Evolutionary conservation across 495 filamentous ascomycete species (phyloP), one percentile per base, ranked within the genome.

Genomic region (Penicillium bialowiezense): DNA sequence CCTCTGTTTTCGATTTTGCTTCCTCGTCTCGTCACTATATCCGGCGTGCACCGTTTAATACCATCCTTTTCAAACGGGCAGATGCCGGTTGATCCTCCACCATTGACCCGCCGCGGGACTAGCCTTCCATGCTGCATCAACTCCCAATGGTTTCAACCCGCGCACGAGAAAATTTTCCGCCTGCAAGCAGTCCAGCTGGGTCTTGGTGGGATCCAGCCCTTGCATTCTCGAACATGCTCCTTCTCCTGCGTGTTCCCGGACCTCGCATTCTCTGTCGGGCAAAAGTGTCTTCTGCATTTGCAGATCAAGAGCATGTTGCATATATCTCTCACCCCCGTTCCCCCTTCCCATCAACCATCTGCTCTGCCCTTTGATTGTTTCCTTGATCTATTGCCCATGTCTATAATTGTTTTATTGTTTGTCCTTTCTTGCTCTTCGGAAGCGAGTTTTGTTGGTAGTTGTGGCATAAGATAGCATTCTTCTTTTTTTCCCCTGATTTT

Each of bases 11-110:
- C 55, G 17, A 48, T 59, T 60, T 55, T 58, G 41, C 46, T 62
- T 60, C 48, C 43, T 46, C 44, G 44, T 57, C 51, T 44, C 50
- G 44, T 55, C 51, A 55, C 44, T 58, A 65, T 64, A 52, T 54
- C 54, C 58, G 69, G 56, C 67, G 51, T 65, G 55, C 58, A 53
- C 56, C 60, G 59, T 63, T 65, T 73, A 71, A 73, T 73, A 65
- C 51, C 60, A 68, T 59, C 50, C 54, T 54, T 46, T 58, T 41
- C 45, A 42, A 39, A 41, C 37, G 36, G 24, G 45, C 45, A 34
- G 44, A 31, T 31, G 45, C 35, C 15, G 34, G 31, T 49, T 35
- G 44, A 37, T 44, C 21, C 43, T 26, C 35, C 34, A 19, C 26
- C 29, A 38, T 46, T 40, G 42, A 39, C 12, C 45, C n/a, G 7